phyloP scores from a whole-genome alignment of 208 protist species.

The Lotmaria passim region DNA sequence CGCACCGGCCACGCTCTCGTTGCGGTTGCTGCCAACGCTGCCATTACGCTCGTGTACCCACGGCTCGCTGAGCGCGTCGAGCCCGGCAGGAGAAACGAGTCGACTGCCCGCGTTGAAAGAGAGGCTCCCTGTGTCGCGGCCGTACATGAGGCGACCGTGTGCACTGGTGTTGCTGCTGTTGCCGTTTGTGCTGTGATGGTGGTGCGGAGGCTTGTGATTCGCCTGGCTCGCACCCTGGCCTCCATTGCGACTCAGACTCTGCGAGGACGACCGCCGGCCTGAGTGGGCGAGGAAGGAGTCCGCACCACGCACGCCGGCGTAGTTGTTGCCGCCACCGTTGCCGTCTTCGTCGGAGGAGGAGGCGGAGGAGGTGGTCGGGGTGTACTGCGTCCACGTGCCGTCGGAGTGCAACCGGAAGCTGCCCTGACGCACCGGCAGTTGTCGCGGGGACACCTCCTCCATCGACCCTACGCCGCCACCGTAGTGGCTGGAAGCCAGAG shows the following conservation, averaged over 20 bases:
- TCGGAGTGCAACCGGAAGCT: slow-evolving; percentile 35
- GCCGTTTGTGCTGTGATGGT: not conserved
- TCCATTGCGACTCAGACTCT: slow-evolving; percentile 2
- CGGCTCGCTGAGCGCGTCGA: slow-evolving; percentile 2
- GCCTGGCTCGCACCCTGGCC: not conserved
- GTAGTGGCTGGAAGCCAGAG: not conserved
- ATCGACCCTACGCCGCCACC: slow-evolving; percentile 6
- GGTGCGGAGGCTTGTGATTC: not conserved
- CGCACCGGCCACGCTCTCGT: not conserved
- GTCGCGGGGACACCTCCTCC: slow-evolving; percentile 6
- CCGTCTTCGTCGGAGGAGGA: slow-evolving; percentile 7
- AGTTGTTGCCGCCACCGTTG: not conserved
- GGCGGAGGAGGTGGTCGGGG: slow-evolving; percentile 18
- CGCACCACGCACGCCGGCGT: too few species aligned
- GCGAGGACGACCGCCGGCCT: slow-evolving; percentile 2
- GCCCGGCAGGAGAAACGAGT: not conserved
- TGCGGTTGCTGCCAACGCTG: slow-evolving; percentile 13
- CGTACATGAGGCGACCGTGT: not conserved
- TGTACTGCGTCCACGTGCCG: slow-evolving; percentile 37
- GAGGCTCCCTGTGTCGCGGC: slow-evolving; percentile 9
- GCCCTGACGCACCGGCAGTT: slow-evolving; percentile 6
- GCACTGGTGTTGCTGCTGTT: not conserved
- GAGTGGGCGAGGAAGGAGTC: slow-evolving; percentile 9
- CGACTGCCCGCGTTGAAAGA: slow-evolving; percentile 13
- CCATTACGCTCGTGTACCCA: slow-evolving; percentile 6